Base-by-base conservation (phyloP, 2,329 filamentous ascomycete genomes). In the Didymella keratinophila region DNA sequence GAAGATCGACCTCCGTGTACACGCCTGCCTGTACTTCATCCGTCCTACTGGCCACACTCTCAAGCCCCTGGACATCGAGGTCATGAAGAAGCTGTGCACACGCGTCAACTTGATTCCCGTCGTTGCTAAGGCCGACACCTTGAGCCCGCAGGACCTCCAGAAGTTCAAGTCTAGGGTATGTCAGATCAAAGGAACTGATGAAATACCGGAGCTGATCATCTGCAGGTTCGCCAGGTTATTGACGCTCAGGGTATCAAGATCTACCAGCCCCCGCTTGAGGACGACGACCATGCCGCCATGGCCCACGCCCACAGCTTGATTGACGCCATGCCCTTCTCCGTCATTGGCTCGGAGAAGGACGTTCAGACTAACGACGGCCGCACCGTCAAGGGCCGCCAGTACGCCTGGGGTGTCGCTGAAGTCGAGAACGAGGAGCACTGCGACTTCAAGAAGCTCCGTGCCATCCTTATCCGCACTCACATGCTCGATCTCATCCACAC, bases 341-440 rank as follows among this genome's bases (percentile, higher is more conserved):
- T 99, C 64, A 99, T 99, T 74, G 95, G 95, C 69, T 97, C 93
- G 57, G 96, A 99, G 86, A 98, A 97, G 85, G 96, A 99, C 73
- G 95, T 99, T 71, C 96, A 96, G 87, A 97, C 93, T 54, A 86
- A 88, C 71, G 95, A 99, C 75, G 93, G 92, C 73, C 94, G 94
- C 78, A 96, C 97, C 67, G 93, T 98, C 79, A 99, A 99, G 87
- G 95, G 95, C 68, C 93, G 95, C 65, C 96, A 99, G 81, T 99
- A 99, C 83, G 92, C 93, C 55, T 99, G 95, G 95, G 95, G 95
- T 85, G 95, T 99, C 72, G 95, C 95, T 62, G 95, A 99, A 81
- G 95, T 99, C 51, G 95, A 99, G 86, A 99, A 99, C 78, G 95
- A 99, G 83, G 95, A 99, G 78, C 95, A 99, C 86, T 99, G 95